Evolutionary conservation across 257 asterid genomes (phyloP).

Genomic region (Fraxinus americana): DNA sequence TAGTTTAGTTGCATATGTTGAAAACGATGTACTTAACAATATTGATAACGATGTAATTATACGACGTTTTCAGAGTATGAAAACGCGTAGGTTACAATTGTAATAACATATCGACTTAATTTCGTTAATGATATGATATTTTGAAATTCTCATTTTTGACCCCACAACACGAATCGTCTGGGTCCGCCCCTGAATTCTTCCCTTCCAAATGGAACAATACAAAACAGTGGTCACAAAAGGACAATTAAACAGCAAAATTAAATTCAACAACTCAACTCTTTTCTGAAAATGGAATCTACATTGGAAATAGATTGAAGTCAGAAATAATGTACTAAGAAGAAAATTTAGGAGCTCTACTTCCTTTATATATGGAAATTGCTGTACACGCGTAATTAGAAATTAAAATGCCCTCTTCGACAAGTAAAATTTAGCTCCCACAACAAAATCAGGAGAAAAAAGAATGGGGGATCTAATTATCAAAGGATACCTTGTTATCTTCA

Average conservation of each 20-base stretch:
- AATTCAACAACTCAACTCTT: slow-evolving; percentile 24
- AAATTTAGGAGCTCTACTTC: slow-evolving; percentile 40
- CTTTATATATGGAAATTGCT: slow-evolving; percentile 45
- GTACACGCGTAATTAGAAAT: slow-evolving; percentile 28
- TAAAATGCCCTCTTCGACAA: no score
- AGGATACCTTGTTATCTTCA: slow-evolving; percentile 41
- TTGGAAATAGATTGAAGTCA: not conserved
- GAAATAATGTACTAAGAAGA: slow-evolving; percentile 6
- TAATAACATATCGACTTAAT: no score
- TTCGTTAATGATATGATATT: no score
- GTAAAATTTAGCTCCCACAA: no score
- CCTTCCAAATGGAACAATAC: slow-evolving; percentile 26
- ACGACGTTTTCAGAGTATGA: no score
- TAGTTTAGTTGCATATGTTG: no score
- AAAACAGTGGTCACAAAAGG: slow-evolving; percentile 14
- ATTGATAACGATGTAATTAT: no score
- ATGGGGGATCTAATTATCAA: slow-evolving; percentile 12
- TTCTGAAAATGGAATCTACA: slow-evolving; percentile 28
- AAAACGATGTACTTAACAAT: no score
- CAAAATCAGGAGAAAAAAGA: not conserved
- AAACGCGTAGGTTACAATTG: no score
- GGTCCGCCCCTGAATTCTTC: no score
- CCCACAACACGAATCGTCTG: no score
- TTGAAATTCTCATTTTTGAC: no score
- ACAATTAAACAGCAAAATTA: slow-evolving; percentile 36